Conservation (phyloP, 2,329 filamentous ascomycete species). For the Ophiostoma quercus region DNA sequence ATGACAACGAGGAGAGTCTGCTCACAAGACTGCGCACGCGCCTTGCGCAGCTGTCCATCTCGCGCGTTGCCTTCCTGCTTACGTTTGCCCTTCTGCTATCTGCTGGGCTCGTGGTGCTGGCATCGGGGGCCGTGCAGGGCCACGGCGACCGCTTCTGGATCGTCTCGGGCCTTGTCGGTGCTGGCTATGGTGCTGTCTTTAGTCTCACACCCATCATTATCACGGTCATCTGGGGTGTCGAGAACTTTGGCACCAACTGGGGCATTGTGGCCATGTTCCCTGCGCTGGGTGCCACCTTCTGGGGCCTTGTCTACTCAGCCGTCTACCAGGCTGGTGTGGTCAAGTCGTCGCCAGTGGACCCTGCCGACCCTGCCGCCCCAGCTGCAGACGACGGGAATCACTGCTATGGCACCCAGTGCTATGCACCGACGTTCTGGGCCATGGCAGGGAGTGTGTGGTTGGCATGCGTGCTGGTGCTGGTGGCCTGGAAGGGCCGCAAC, state of each 20-base stretch:
- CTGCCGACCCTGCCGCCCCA: conserved; percentile 33
- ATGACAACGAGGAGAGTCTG: conserved; percentile 14
- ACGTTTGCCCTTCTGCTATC: conserved; percentile 69
- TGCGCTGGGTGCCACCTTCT: conserved; percentile 79
- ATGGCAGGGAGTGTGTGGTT: conserved; percentile 76
- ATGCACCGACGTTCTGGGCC: conserved; percentile 77
- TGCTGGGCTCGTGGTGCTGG: conserved; percentile 69
- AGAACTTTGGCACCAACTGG: conserved; percentile 98
- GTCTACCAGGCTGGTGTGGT: conserved; percentile 66
- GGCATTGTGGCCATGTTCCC: conserved; percentile 91
- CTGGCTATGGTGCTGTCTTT: conserved; percentile 90
- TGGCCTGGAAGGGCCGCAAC: conserved; percentile 73
- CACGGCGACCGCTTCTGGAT: conserved; percentile 77
- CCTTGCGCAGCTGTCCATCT: conserved; percentile 52
- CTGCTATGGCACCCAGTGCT: conserved; percentile 79
- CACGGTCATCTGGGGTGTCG: conserved; percentile 95
- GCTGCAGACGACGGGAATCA: conserved; percentile 48
- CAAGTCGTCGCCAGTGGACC: conserved; percentile 23
- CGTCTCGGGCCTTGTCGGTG: conserved; percentile 76
- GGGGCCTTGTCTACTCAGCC: conserved; percentile 81
- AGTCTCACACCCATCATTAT: conserved; percentile 85
- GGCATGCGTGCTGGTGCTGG: conserved; percentile 65
- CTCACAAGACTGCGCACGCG: not conserved
- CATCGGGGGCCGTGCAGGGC: conserved; percentile 67
- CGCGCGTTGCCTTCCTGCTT: conserved; percentile 74